phyloP scores from a whole-genome alignment of 2,329 filamentous ascomycete genomes.

The Fusarium tuaranense region DNA sequence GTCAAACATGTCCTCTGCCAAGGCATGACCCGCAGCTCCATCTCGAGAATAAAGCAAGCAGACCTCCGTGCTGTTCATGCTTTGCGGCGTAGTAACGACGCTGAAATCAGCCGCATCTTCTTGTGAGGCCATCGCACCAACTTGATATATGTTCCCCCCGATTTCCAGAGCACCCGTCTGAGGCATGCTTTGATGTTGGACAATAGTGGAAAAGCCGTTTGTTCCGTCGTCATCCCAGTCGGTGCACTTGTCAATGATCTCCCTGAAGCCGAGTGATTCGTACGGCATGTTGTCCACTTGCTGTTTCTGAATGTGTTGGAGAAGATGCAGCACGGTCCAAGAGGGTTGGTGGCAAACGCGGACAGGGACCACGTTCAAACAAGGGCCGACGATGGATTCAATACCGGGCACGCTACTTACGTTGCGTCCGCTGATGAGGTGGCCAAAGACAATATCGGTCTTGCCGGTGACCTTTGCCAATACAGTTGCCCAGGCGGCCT shows the following conservation, averaged over 20 bases:
- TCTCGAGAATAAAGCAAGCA: slow-evolving; percentile 34
- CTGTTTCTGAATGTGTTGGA: slow-evolving; percentile 55
- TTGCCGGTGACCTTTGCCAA: slow-evolving; percentile 51
- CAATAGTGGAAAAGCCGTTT: slow-evolving; percentile 38
- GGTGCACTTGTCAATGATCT: slow-evolving; percentile 41
- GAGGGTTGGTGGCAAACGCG: slow-evolving; percentile 14
- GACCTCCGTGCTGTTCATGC: slow-evolving; percentile 23
- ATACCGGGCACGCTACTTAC: slow-evolving; percentile 7
- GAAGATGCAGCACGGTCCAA: slow-evolving; percentile 51
- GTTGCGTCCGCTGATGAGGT: slow-evolving; percentile 34
- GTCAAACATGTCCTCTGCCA: slow-evolving; percentile 21
- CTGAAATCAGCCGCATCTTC: slow-evolving; percentile 40
- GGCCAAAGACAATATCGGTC: slow-evolving; percentile 39
- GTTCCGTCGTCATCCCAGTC: slow-evolving; percentile 32
- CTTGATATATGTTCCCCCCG: slow-evolving; percentile 27
- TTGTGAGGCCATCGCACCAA: slow-evolving; percentile 32
- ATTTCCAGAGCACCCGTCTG: slow-evolving; percentile 20
- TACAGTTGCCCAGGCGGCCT: slow-evolving; percentile 58
- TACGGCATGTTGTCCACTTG: slow-evolving; percentile 47
- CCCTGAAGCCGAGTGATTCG: slow-evolving; percentile 40
- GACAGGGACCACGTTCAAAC: slow-evolving; percentile 30
- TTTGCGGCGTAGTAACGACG: slow-evolving; percentile 37
- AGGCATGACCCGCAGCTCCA: not conserved
- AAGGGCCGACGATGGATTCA: slow-evolving; percentile 29
- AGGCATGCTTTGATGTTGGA: slow-evolving; percentile 43